Evolutionary conservation across 192 early-diverging fungal genomes (phyloP), one percentile per base, ranked within the genome.

Genomic region (Pilobolus umbonatus): DNA sequence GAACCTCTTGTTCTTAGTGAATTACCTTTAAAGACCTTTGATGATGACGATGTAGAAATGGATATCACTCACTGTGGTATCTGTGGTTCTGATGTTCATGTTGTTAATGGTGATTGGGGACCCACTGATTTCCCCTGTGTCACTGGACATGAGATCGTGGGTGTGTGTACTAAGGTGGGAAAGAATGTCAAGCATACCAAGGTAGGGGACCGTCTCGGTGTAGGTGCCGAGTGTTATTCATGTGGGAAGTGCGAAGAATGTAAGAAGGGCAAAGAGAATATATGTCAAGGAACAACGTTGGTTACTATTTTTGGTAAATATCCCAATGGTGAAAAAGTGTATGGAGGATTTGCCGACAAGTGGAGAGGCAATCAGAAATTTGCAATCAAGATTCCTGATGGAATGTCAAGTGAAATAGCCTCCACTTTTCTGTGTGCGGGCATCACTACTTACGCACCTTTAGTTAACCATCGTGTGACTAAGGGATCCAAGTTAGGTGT

Each of bases 11-110:
- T 32, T 29, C 50, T 7, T 9, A 52, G 17, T 4, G 8, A 52
- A 11, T 21, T 52, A 21, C 22, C 22, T 15, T 28, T 52, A 28
- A 24, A 28, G 34, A 52, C 14, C 12, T 52, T 28, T 34, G 63
- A 67, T 7, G 67, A 60, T 22, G 56, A 78, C 36, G 62, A 71
- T 48, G 72, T 81, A 22, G 79, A 81, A 40, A 69, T 81, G 10
- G 60, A 72, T 5, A 65, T 81, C 25, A 62, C 54, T 12, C 77
- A 86, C 73, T 85, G 85, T 43, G 88, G 88, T 53, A 83, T 93
- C 52, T 93, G 91, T 65, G 82, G 77, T 44, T 82, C 83, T 5
- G 92, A 94, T 69, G 60, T 89, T 38, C 85, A 92, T 72, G 85
- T 76, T 24, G 62, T 82, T 12, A 22, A 53, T 34, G 31, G 11